Evolutionary conservation across 768 basidiomycete genomes (phyloP), one percentile per base, ranked within the genome.

Genomic region (Amanita fuliginea): DNA sequence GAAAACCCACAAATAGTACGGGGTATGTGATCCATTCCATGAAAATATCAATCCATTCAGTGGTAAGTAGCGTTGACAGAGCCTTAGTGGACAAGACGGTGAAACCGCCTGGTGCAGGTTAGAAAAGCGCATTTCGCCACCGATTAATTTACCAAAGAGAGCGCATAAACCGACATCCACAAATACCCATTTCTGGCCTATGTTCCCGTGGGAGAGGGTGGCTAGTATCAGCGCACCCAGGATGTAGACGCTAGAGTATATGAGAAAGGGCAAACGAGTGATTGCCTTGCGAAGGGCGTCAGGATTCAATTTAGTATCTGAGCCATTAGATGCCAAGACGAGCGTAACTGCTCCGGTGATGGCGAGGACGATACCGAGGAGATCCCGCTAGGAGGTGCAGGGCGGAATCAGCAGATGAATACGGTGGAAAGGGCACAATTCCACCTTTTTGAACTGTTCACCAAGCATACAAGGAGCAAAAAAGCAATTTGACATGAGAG

Each of bases 71-170:
- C 0, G 85, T 89, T 11, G 92, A 93, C 37, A 95, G 64, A 0
- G 88, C 95, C 60, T 99, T 98, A 7, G 95, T 97, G 1, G 88
- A 80, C 2, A 99, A 71, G 0, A 98, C 95, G 3, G 94, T 95
- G 63, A 92, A 97, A 3, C 88, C 91, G n/a, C 89, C 88, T 88
- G 50, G 34, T 22, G 32, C 26, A 11, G 35, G 22, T 34, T 39
- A 45, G 19, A 19, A 45, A 32, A 33, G 14, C 33, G n/a, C 26
- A 30, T 36, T 9, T 22, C 44, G 37, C 35, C 42, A 49, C 18
- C 6, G 24, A 36, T 22, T 18, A 22, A 46, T 69, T 51, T 49
- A 84, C 87, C 87, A 62, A 89, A 90, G 1, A 93, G 64, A 10
- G 90, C 91, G 64, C 90, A 94, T 19, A 94, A 61, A 0, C 88